Evolutionary conservation across 352 stramenopile species (phyloP).

Genomic region (Phytophthora ohioensis): DNA sequence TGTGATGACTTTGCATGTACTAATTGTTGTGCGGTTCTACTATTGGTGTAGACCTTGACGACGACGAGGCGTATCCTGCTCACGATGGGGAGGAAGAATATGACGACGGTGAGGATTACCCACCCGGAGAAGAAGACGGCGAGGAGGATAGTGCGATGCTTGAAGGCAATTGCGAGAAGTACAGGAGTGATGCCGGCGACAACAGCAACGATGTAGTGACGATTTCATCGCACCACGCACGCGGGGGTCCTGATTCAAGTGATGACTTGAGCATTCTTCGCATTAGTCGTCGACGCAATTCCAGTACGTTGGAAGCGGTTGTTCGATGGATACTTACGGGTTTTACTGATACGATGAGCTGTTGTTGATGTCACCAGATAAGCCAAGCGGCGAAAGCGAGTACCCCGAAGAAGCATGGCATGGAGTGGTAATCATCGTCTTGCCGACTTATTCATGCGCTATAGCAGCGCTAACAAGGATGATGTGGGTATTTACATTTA

Average conservation of each 20-base stretch:
- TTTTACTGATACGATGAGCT: constrained; percentile 11
- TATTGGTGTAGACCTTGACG: constrained; percentile 20
- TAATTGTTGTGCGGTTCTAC: background rate
- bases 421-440: constrained; percentile 55
- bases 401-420: constrained; percentile 73
- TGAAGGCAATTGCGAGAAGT: constrained; percentile 32
- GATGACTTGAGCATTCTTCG: constrained; percentile 74
- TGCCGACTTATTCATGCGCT: background rate
- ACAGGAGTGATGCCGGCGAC: constrained; percentile 3
- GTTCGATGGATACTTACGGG: background rate
- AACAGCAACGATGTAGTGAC: constrained; percentile 30
- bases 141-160: constrained; percentile 32
- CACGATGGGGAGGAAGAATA: constrained; percentile 43
- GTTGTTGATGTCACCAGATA: constrained; percentile 16
- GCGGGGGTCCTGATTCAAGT: constrained; percentile 32
- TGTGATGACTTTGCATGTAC: background rate
- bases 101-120: constrained; percentile 38
- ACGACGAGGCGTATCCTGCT: constrained; percentile 42
- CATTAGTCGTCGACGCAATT: constrained; percentile 59
- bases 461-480: background rate
- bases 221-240: constrained; percentile 38
- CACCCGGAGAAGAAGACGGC: constrained; percentile 26
- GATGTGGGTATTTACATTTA: background rate
- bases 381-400: constrained; percentile 30
- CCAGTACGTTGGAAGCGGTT: constrained; percentile 39